These are phyloP conservation scores for Plasmodium vinckei DNA, from an alignment of 169 alveolate species.

Conservation along the genomic window DNA sequence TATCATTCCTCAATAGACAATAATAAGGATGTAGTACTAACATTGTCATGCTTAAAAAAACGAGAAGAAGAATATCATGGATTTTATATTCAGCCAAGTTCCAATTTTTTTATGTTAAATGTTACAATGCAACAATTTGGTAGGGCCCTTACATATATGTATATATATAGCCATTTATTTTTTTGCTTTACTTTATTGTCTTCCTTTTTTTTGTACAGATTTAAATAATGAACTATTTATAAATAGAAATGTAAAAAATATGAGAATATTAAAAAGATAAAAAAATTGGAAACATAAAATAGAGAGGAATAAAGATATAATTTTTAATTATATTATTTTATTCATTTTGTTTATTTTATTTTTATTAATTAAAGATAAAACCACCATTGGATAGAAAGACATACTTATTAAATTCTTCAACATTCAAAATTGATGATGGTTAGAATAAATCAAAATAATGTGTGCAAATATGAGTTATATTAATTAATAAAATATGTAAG, in stretches of 20 bases:
- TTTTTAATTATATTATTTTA: background rate
- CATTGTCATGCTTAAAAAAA: conserved; percentile 40
- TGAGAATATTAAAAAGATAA: background rate
- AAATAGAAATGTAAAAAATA: conserved; percentile 24
- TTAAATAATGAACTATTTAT: conserved; percentile 41
- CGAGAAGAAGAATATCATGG: conserved; percentile 31
- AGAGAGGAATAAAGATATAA: background rate
- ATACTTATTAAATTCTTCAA: conserved; percentile 45
- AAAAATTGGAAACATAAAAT: background rate
- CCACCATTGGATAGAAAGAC: conserved; percentile 46
- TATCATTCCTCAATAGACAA: background rate
- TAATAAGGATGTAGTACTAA: conserved; percentile 4
- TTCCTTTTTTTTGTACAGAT: conserved; percentile 11
- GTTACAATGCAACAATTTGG: conserved; percentile 64
- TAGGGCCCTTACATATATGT: background rate
- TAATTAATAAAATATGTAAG: background rate
- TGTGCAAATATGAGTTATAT: background rate
- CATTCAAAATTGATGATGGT: conserved; percentile 58
- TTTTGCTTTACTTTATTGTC: no score
- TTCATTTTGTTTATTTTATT: background rate
- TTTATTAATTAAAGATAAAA: conserved; percentile 16
- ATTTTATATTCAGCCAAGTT: conserved; percentile 22
- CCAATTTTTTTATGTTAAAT: conserved; percentile 37
- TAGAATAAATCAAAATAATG: conserved; percentile 1
- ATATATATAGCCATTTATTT: background rate